phyloP scores from a whole-genome alignment of 1,139 yeast species.

The Scheffersomyces parashehatae region DNA sequence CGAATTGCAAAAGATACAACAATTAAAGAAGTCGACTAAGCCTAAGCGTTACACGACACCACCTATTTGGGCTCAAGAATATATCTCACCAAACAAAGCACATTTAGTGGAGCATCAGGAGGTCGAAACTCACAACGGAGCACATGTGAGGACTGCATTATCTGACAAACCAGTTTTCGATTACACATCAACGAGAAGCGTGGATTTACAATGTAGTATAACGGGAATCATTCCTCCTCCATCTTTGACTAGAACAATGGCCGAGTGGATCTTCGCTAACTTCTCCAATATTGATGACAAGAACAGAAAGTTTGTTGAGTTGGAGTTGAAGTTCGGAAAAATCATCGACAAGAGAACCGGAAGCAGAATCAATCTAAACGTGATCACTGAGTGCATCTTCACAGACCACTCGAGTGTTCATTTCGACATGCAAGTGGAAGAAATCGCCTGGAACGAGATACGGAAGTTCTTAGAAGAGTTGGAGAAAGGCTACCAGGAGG shows the following conservation, averaged over 20 bases:
- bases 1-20: slow-evolving; percentile 17
- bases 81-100: slow-evolving; percentile 49
- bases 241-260: slow-evolving; percentile 76
- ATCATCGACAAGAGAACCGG: slow-evolving; percentile 69
- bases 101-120: slow-evolving; percentile 9
- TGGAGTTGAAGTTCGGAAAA: slow-evolving; percentile 81
- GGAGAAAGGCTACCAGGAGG: slow-evolving; percentile 43
- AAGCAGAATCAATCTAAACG: slow-evolving; percentile 66
- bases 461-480: slow-evolving; percentile 57
- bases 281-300: slow-evolving; percentile 62
- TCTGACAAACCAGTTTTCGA: slow-evolving; percentile 37
- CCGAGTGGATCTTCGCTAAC: slow-evolving; percentile 89
- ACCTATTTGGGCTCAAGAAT: slow-evolving; percentile 84
- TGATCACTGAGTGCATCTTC: slow-evolving; percentile 73
- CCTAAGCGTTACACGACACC: slow-evolving; percentile 67
- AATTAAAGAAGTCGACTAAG: slow-evolving; percentile 30
- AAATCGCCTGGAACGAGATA: slow-evolving; percentile 63
- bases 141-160: slow-evolving; percentile 4
- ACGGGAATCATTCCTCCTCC: slow-evolving; percentile 80
- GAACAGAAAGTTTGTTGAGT: slow-evolving; percentile 64
- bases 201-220: slow-evolving; percentile 57
- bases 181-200: slow-evolving; percentile 32
- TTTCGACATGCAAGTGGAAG: slow-evolving; percentile 72
- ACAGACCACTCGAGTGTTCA: slow-evolving; percentile 57
- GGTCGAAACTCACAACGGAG: neutral